Base-by-base conservation (phyloP, 805 yeast genomes). In the Teunomyces cretensis region DNA sequence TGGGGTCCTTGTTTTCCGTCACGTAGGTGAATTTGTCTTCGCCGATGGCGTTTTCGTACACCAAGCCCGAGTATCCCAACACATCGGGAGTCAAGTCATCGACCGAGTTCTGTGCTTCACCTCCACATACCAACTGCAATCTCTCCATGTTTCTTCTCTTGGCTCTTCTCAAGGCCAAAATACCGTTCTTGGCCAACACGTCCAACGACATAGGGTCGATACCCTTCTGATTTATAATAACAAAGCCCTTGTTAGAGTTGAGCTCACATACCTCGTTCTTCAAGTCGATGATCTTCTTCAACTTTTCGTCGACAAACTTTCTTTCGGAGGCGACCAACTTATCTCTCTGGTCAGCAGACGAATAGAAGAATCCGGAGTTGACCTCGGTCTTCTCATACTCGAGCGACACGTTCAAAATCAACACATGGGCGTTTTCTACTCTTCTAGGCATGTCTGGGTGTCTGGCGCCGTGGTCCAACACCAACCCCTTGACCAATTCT, bases 81-180 rank as follows among this genome's bases (percentile, higher is more conserved):
- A 88, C 75, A 1, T 75, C 78, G 3, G 95, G 89, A 5, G 84
- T 60, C 58, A 94, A 76, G 64, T 92, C 98, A 60, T 94, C 99
- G 38, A 91, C 97, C 11, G 96, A 86, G 69, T 94, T 94, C 71
- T 92, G 97, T 7, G 98, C 98, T 63, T 86, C 94, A 57, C 99
- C 99, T 26, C 97, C 99, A 51, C 96, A 88, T 43, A 90, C 89
- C 49, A 94, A 78, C 70, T 94, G 99, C 62, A 94, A 77, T 65
- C 99, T 84, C 74, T 94, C 99, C 99, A 94, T 92, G 69, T 94
- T 94, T 74, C 99, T 86, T 75, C 99, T 84, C 76, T 94, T 94
- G 36, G 99, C 99, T 63, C 99, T 83, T 75, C 99, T 84, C 58
- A 94, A 77, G 1, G 99, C 99, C 56, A 94, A 75, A 54, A 94